Conservation (phyloP, 2,329 filamentous ascomycete genomes). For the Myriosclerotinia scirpicola region DNA sequence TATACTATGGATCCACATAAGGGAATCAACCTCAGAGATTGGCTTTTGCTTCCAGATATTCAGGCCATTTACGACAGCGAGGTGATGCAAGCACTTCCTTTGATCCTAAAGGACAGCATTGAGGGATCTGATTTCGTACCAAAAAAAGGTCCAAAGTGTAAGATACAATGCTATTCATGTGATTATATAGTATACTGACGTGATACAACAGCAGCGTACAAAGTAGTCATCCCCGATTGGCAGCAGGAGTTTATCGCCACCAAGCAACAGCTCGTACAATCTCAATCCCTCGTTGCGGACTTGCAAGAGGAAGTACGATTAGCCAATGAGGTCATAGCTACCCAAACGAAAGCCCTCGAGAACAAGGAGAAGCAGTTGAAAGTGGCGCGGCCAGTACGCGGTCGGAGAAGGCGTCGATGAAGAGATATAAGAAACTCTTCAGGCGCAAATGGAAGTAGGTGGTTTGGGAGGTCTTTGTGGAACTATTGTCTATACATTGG, state of each 20-base stretch:
- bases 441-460: background rate
- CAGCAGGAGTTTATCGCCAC: background rate
- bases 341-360: background rate
- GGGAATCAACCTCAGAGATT: background rate
- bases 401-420: background rate
- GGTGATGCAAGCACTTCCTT: background rate
- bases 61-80: background rate
- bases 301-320: background rate
- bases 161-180: too few relatives aligned
- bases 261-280: background rate
- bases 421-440: constrained; percentile 3
- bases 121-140: constrained; percentile 7
- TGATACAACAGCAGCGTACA: background rate
- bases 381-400: background rate
- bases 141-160: background rate
- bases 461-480: background rate
- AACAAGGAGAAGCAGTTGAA: background rate
- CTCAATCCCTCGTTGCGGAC: background rate
- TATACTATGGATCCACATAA: background rate
- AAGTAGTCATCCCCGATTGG: constrained; percentile 1
- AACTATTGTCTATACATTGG: background rate
- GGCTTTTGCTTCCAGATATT: background rate
- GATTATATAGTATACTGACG: background rate
- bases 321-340: background rate
- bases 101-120: background rate